Evolutionary conservation across 202 grass and related monocot genomes (phyloP), one percentile per base, ranked within the genome.

Genomic region (Setaria italica): DNA sequence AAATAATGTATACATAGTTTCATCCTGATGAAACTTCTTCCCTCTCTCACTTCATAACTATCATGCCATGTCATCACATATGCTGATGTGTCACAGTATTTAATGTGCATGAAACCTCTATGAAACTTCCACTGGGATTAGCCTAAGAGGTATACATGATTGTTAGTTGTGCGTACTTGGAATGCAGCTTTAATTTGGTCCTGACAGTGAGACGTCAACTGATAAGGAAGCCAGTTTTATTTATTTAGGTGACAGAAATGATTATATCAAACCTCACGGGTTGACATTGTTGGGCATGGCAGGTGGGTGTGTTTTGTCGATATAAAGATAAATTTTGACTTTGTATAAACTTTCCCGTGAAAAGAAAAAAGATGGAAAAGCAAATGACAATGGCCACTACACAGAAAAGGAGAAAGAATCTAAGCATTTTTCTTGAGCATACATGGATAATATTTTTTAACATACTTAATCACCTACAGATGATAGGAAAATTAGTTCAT

Each of bases 211-310:
- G 14, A 66, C 16, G 47, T 12, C 47, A 66, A 37, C 29, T 29
- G 37, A 54, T 25, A 25, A 2, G 6, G 1, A 48, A 43, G 12
- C 7, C 35, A 47, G 20, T 30, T 67, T 19, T 62, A 71, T 67
- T 19, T 62, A 71, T 60, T 82, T 21, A 68, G 19, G 4, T 70
- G 13, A 3, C 68, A 57, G 21, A 80, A 54, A 56, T 81, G 12
- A 5, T 32, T 59, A 4, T 3, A 41, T 1, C 30, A 29, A n/a
- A 11, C 20, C 5, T 71, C 17, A n/a, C 12, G 5, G 21, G 62
- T 67, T 87, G 86, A 78, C 79, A 70, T 87, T 30, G 0, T n/a
- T 19, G 6, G 43, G 3, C 42, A 21, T 7, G 57, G 37, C 11
- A 57, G 62, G 29, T 58, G 25, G 2, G 1, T 12, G 74, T 46